phyloP scores from a whole-genome alignment of 352 stramenopile species.

The Blastocystis sp. region DNA sequence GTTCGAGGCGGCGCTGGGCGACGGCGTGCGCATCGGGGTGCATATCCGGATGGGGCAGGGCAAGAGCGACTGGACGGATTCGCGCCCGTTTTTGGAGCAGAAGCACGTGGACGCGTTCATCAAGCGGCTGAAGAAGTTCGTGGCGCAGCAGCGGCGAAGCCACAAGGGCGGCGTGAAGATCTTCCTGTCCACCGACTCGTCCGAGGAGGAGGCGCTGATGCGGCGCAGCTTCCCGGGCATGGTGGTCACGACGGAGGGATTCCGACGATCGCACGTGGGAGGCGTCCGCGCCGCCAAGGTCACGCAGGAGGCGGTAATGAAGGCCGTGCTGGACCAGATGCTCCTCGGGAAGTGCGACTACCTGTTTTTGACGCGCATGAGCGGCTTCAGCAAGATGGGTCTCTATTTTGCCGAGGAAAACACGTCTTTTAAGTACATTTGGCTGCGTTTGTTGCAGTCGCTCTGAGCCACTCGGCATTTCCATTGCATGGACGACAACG shows the following conservation, averaged over 20 bases:
- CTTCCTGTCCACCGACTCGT: constrained; percentile 56
- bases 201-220: constrained; percentile 20
- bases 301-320: not conserved
- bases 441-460: constrained; percentile 27
- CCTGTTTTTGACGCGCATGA: constrained; percentile 40
- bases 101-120: not conserved
- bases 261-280: constrained; percentile 46
- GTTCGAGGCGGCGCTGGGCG: not conserved
- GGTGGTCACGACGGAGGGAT: constrained; percentile 34
- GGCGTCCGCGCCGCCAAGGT: constrained; percentile 6
- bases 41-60: constrained; percentile 61
- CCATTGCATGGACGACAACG: constrained; percentile 38
- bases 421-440: constrained; percentile 42
- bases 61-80: constrained; percentile 41
- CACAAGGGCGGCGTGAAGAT: not conserved
- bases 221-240: constrained; percentile 5
- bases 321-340: constrained; percentile 54
- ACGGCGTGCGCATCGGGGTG: constrained; percentile 48
- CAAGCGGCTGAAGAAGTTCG: not conserved
- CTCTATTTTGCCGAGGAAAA: constrained; percentile 59
- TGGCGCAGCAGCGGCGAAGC: not conserved
- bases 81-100: constrained; percentile 24
- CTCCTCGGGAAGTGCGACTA: constrained; percentile 52
- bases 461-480: not conserved
- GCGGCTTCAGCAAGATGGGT: constrained; percentile 65